These are phyloP conservation scores for Teratosphaeria pseudoeucalypti DNA, from an alignment of 2,329 filamentous ascomycete genomes.

Conservation along the genomic window DNA sequence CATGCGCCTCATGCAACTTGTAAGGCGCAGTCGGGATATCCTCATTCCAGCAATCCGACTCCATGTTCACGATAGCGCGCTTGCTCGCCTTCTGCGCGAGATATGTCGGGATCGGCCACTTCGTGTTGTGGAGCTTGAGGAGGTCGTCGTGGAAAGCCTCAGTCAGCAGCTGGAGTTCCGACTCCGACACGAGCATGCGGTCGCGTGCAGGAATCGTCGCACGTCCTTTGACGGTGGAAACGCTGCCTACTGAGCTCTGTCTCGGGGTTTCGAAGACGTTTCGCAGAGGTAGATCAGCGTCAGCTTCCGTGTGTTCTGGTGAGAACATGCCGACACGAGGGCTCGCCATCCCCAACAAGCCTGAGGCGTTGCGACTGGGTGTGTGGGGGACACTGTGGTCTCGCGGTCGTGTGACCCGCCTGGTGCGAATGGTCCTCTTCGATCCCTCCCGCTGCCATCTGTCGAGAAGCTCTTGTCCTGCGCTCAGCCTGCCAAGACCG, in stretches of 20 bases:
- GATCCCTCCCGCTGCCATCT: neutral
- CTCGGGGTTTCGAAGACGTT: neutral
- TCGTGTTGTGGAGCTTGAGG: slow-evolving; percentile 5
- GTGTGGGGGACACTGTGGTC: neutral
- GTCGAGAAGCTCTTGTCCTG: neutral
- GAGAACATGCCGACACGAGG: neutral
- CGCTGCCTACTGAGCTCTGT: neutral
- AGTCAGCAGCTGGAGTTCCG: neutral
- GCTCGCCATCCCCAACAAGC: neutral
- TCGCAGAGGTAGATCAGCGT: neutral
- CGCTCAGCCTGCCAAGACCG: neutral
- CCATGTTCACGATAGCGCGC: slow-evolving; percentile 5
- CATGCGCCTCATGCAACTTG: slow-evolving; percentile 1
- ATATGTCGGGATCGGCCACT: slow-evolving; percentile 7
- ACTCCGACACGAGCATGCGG: neutral
- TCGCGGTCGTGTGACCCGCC: neutral
- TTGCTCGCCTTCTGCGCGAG: slow-evolving; percentile 5
- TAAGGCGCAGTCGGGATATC: neutral
- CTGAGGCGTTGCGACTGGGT: neutral
- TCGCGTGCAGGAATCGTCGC: neutral
- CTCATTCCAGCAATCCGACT: neutral
- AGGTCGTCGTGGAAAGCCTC: slow-evolving; percentile 1
- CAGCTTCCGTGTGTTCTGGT: neutral
- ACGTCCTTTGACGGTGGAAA: neutral
- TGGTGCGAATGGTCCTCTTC: neutral